A percentile compares a stretch with the other conserved stretches of the same genome.
Evolutionary conservation across 495 filamentous ascomycete genomes (phyloP).

Genomic region (Immersiella caudata): DNA sequence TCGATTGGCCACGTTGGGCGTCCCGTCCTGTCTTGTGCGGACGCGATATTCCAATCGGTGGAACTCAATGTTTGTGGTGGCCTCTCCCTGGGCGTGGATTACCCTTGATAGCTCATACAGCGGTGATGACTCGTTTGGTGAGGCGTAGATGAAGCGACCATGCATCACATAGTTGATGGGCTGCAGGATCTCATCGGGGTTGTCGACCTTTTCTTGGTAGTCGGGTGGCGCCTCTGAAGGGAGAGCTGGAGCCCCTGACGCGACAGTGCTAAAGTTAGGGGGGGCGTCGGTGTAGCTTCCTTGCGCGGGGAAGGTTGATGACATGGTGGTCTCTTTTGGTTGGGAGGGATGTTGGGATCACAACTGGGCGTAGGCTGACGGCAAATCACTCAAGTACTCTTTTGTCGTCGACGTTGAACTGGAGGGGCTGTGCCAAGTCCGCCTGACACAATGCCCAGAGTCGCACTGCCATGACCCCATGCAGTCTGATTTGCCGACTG

Average conservation of each 20-base stretch:
- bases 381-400: not conserved
- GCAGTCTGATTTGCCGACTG: not conserved
- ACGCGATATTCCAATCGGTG: conserved; percentile 36
- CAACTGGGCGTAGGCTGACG: not conserved
- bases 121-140: conserved; percentile 27
- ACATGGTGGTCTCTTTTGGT: not conserved
- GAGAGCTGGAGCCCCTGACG: not conserved
- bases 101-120: conserved; percentile 36
- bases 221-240: conserved; percentile 3
- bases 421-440: not conserved
- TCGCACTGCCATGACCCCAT: not conserved
- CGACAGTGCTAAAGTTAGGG: not conserved
- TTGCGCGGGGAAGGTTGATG: not conserved
- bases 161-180: conserved; percentile 33
- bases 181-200: conserved; percentile 35
- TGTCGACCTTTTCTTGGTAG: conserved; percentile 22
- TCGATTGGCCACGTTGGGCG: conserved; percentile 24
- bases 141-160: conserved; percentile 34
- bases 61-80: conserved; percentile 29
- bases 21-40: conserved; percentile 26
- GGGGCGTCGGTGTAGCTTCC: not conserved
- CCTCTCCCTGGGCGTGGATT: conserved; percentile 28
- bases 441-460: not conserved
- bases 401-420: not conserved
- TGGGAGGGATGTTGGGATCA: not conserved